phyloP scores from a whole-genome alignment of 179 eudicot species.

The Dionaea muscipula region DNA sequence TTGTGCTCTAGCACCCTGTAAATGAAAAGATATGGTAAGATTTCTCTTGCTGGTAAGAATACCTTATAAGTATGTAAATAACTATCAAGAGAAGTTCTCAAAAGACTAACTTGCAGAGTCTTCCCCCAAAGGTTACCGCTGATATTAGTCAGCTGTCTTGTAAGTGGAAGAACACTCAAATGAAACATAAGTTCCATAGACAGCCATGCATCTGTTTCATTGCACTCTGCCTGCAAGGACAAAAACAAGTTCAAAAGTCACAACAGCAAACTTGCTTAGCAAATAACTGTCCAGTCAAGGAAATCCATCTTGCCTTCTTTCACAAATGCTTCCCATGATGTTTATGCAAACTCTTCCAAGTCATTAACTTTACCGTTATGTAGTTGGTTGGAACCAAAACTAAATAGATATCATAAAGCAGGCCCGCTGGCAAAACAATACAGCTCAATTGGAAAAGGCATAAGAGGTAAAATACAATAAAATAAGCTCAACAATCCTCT shows the following conservation, averaged over 20 bases:
- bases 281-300: background rate
- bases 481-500: background rate
- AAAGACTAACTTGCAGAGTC: slow-evolving; percentile 71
- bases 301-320: background rate
- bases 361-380: background rate
- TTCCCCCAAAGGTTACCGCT: slow-evolving; percentile 99
- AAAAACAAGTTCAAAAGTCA: slow-evolving; percentile 5
- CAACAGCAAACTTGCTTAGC: background rate
- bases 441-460: background rate
- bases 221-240: slow-evolving; percentile 67
- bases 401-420: background rate
- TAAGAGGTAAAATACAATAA: background rate
- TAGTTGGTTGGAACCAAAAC: background rate
- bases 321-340: background rate
- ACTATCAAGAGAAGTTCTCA: slow-evolving; percentile 1
- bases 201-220: slow-evolving; percentile 94
- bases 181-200: slow-evolving; percentile 98
- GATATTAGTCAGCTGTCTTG: slow-evolving; percentile 83
- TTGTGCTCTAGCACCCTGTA: slow-evolving; percentile 97
- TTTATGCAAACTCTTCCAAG: background rate
- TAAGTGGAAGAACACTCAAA: slow-evolving; percentile 86
- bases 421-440: background rate
- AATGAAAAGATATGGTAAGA: slow-evolving; percentile 4
- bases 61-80: background rate
- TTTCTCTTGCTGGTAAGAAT: slow-evolving; percentile 1